phyloP scores from a whole-genome alignment of 2,329 filamentous ascomycete genomes.

The Thermoascus crustaceus region DNA sequence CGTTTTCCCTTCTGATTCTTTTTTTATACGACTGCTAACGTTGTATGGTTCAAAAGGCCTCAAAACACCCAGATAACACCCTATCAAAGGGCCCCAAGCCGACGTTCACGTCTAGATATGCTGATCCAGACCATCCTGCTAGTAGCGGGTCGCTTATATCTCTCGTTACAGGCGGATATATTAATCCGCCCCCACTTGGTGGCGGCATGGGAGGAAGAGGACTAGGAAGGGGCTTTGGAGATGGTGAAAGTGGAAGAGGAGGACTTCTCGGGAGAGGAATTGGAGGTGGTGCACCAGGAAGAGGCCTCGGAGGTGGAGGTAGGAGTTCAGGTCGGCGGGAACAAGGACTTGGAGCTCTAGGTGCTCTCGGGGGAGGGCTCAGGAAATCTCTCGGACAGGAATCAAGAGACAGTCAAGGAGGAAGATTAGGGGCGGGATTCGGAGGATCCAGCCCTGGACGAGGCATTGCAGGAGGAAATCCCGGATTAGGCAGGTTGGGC shows the following conservation, averaged over 20 bases:
- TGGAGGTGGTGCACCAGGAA: not conserved
- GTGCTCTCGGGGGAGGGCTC: not conserved
- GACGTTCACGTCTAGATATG: conserved; percentile 41
- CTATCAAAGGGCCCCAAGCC: conserved; percentile 25
- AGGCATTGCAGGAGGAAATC: not conserved
- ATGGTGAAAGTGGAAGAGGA: conserved; percentile 8
- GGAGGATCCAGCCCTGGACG: not conserved
- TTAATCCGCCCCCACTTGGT: conserved; percentile 14
- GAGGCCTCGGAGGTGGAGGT: conserved; percentile 1
- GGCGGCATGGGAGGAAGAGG: not conserved
- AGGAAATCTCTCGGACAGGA: too few relatives aligned
- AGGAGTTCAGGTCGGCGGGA: not conserved
- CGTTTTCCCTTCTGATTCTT: conserved; percentile 4
- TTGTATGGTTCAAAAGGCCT: conserved; percentile 15
- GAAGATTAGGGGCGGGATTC: not conserved
- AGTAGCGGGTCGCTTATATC: conserved; percentile 42
- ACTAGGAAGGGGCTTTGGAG: conserved; percentile 12
- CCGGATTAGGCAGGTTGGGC: not conserved
- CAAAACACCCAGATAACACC: conserved; percentile 34
- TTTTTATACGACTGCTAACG: not conserved
- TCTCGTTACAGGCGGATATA: conserved; percentile 39
- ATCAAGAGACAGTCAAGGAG: too few relatives aligned
- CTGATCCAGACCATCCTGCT: conserved; percentile 44
- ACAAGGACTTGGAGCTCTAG: not conserved
- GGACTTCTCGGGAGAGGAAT: not conserved